Percentiles rank a stretch among this genome's conserved stretches.
Evolutionary conservation across 2,329 filamentous ascomycete species (phyloP).

Genomic region (Beauveria asiatica): DNA sequence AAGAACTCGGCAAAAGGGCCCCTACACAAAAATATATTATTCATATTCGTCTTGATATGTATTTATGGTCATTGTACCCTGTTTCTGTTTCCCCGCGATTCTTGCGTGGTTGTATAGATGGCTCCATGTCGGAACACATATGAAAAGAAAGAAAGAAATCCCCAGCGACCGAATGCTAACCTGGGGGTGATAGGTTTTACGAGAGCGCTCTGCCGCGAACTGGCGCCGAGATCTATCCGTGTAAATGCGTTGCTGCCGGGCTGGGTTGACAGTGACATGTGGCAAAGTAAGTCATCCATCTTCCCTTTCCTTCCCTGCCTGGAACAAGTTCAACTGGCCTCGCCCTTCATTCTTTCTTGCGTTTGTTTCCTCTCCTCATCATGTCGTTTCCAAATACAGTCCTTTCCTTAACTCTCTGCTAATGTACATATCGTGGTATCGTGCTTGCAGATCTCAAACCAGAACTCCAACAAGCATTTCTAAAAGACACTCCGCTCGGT

Average conservation of each 20-base stretch:
- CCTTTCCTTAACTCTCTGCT: slow-evolving; percentile 15
- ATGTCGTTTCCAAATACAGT: not conserved
- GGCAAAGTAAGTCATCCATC: slow-evolving; percentile 45
- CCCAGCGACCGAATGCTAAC: not conserved
- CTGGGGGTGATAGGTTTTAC: slow-evolving; percentile 50
- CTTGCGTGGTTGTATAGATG: not conserved
- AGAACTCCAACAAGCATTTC: slow-evolving; percentile 28
- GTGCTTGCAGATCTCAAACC: slow-evolving; percentile 26
- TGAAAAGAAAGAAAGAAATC: not conserved
- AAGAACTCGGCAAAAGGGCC: not conserved
- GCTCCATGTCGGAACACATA: too few relatives aligned
- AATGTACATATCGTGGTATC: slow-evolving; percentile 29
- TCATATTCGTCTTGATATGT: slow-evolving; percentile 1
- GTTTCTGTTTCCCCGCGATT: not conserved
- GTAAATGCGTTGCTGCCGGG: slow-evolving; percentile 77
- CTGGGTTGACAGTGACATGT: slow-evolving; percentile 78
- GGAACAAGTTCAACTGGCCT: slow-evolving; percentile 3
- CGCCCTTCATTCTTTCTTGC: not conserved
- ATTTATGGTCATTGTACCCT: not conserved
- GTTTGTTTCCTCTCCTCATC: not conserved
- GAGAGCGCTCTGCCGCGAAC: slow-evolving; percentile 55
- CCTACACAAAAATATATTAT: not conserved
- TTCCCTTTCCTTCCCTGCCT: slow-evolving; percentile 2
- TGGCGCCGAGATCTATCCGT: slow-evolving; percentile 53
- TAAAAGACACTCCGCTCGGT: slow-evolving; percentile 50